Conservation (phyloP, 352 stramenopile genomes). For the Phytophthora citrophthora region DNA sequence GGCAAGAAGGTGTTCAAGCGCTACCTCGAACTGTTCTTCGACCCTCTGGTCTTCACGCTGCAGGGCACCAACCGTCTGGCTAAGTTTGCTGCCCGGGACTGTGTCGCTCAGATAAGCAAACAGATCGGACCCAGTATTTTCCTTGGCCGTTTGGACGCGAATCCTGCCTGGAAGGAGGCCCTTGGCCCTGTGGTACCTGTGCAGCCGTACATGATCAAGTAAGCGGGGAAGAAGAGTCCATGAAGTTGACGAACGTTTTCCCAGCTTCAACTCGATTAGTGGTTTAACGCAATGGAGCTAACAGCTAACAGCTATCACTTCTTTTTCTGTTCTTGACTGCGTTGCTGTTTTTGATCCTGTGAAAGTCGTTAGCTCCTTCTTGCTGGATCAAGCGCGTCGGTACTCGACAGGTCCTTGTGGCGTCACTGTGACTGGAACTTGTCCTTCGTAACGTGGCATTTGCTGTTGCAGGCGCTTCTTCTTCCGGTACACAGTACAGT, state of each 20-base stretch:
- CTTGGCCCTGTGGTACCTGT: slow-evolving; percentile 56
- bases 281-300: background rate
- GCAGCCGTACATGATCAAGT: slow-evolving; percentile 42
- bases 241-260: slow-evolving; percentile 4
- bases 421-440: slow-evolving; percentile 28
- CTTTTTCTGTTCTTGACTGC: background rate
- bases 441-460: slow-evolving; percentile 18
- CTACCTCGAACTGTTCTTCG: slow-evolving; percentile 86
- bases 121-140: slow-evolving; percentile 89
- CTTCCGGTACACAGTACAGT: slow-evolving; percentile 21
- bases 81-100: slow-evolving; percentile 76
- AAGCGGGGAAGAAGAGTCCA: background rate
- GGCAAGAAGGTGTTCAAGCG: slow-evolving; percentile 88
- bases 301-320: background rate
- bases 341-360: background rate
- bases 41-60: slow-evolving; percentile 82
- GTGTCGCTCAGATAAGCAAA: slow-evolving; percentile 73
- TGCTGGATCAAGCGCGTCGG: slow-evolving; percentile 16
- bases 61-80: slow-evolving; percentile 75
- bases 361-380: background rate
- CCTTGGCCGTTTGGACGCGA: slow-evolving; percentile 74
- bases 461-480: slow-evolving; percentile 29
- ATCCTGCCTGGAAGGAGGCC: slow-evolving; percentile 60
- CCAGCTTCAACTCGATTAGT: too few species aligned
- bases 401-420: slow-evolving; percentile 33